A percentile compares a stretch with the other conserved stretches of the same genome.
Conservation (phyloP, 2,329 filamentous ascomycete species). For the Pezicula rhizophila region DNA sequence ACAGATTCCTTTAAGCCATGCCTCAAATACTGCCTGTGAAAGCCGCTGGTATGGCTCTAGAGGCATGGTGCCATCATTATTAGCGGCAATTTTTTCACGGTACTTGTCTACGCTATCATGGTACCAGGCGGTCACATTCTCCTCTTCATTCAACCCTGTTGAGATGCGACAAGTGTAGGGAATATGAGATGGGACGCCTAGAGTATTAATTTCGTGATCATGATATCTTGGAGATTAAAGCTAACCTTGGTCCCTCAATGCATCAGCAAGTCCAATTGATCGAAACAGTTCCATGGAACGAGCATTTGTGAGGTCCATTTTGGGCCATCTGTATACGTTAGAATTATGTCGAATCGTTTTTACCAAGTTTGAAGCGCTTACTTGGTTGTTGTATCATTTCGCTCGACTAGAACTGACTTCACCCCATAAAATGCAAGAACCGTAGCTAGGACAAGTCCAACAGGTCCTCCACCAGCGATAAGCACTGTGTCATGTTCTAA, state of each 20-base stretch:
- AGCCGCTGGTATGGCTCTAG: constrained; percentile 26
- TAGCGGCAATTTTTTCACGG: constrained; percentile 15
- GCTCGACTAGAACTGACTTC: constrained; percentile 21
- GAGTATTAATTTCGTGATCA: too few species aligned
- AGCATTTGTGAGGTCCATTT: constrained; percentile 32
- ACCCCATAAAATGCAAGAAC: constrained; percentile 9
- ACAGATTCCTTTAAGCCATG: constrained; percentile 25
- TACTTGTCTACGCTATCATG: constrained; percentile 5
- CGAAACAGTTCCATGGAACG: constrained; percentile 31
- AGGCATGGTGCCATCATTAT: constrained; percentile 28
- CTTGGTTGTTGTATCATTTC: constrained; percentile 23
- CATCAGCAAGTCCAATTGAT: constrained; percentile 22
- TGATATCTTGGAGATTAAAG: too few species aligned
- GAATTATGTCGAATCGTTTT: too few species aligned
- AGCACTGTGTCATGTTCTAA: neutral
- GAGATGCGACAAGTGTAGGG: too few species aligned
- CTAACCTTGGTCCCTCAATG: constrained; percentile 8
- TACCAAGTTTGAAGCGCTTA: too few species aligned
- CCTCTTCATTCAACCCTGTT: too few species aligned
- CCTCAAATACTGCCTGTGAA: constrained; percentile 29
- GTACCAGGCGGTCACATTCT: too few species aligned
- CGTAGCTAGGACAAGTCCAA: constrained; percentile 16
- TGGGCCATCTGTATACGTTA: constrained; percentile 24
- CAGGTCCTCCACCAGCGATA: constrained; percentile 20
- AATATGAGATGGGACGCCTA: too few species aligned